A percentile compares a stretch with the other conserved stretches of the same genome.
phyloP scores from a whole-genome alignment of 2,329 filamentous ascomycete genomes.

The Scorias spongiosa region DNA sequence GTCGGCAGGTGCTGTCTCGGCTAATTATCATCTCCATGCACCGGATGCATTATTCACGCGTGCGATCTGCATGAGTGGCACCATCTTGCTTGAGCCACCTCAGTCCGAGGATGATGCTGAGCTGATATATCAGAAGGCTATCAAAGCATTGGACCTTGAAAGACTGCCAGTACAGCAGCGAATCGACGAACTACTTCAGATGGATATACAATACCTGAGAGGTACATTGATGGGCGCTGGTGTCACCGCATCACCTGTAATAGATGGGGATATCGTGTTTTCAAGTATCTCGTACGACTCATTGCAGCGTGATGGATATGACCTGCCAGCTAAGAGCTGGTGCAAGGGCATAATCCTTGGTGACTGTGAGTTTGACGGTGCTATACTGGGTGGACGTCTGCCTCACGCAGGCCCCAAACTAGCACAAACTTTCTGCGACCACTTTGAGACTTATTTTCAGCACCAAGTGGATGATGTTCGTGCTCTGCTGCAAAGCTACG shows the following conservation, averaged over 20 bases:
- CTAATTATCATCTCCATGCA: conserved; percentile 17
- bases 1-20: conserved; percentile 31
- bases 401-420: conserved; percentile 12
- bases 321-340: conserved; percentile 30
- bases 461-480: conserved; percentile 9
- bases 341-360: conserved; percentile 33
- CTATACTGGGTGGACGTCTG: conserved; percentile 10
- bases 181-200: conserved; percentile 25
- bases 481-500: conserved; percentile 25
- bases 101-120: conserved; percentile 26
- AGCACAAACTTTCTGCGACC: conserved; percentile 21
- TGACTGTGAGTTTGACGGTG: conserved; percentile 30
- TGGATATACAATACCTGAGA: conserved; percentile 28
- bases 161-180: conserved; percentile 24
- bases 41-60: conserved; percentile 26
- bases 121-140: conserved; percentile 25
- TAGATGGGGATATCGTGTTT: conserved; percentile 29
- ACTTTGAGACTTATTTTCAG: conserved; percentile 18
- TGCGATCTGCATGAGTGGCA: conserved; percentile 29
- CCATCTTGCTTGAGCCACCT: conserved; percentile 25
- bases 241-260: conserved; percentile 22
- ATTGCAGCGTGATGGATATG: conserved; percentile 10
- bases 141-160: conserved; percentile 26
- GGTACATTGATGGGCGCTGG: conserved; percentile 22
- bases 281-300: conserved; percentile 3